Evolutionary conservation across 345 rosid genomes (phyloP).

Genomic region (Moricandia arvensis): DNA sequence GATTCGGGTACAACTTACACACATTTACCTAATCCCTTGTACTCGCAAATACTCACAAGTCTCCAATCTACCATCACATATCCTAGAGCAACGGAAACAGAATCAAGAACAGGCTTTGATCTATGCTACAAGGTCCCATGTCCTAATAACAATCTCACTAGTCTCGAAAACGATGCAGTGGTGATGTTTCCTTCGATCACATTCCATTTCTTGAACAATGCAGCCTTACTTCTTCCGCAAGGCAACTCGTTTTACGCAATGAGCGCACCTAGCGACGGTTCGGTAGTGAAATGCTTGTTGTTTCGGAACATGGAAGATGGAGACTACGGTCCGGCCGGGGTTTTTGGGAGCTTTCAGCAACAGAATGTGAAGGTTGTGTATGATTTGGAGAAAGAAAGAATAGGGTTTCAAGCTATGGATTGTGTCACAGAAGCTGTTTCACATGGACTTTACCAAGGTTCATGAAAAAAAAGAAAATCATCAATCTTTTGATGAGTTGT

Average conservation of each 20-base stretch:
- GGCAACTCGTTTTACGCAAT: constrained; percentile 65
- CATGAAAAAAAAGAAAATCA: constrained; percentile 18
- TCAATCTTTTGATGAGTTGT: neutral
- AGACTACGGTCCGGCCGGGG: constrained; percentile 71
- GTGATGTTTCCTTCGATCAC: constrained; percentile 56
- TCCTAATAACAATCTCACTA: constrained; percentile 47
- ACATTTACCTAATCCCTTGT: constrained; percentile 67
- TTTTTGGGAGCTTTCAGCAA: constrained; percentile 85
- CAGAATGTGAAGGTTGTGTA: constrained; percentile 74
- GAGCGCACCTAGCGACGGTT: constrained; percentile 65
- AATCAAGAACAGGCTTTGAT: constrained; percentile 60
- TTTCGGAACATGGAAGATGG: constrained; percentile 71
- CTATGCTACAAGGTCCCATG: constrained; percentile 76
- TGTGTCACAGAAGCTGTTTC: constrained; percentile 61
- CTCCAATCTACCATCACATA: constrained; percentile 47
- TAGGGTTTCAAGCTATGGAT: constrained; percentile 77
- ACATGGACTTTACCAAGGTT: constrained; percentile 50
- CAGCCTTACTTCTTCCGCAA: constrained; percentile 57
- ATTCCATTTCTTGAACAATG: constrained; percentile 73
- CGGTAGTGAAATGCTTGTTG: constrained; percentile 67
- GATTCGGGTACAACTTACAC: constrained; percentile 93
- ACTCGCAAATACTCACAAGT: constrained; percentile 55
- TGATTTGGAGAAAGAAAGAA: constrained; percentile 71
- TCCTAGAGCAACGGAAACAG: constrained; percentile 61
- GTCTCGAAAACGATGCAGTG: constrained; percentile 22